A percentile compares a stretch with the other conserved stretches of the same genome.
These are phyloP conservation scores for Penicillium flavigenum DNA, from an alignment of 495 filamentous ascomycete species.

Conservation along the genomic window DNA sequence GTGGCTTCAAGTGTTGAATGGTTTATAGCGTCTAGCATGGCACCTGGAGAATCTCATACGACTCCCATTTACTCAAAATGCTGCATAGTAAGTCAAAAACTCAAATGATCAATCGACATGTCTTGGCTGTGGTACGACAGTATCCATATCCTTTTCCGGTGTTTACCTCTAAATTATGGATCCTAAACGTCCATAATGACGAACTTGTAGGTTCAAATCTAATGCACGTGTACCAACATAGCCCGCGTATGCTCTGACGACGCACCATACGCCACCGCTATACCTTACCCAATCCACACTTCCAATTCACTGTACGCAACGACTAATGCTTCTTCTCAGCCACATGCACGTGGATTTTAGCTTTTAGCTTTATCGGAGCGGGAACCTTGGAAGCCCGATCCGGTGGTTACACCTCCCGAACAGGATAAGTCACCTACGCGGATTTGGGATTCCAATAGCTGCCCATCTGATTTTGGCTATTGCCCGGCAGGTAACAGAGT, in stretches of 20 bases:
- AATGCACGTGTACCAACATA: background rate
- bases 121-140: background rate
- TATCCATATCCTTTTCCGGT: background rate
- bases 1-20: background rate
- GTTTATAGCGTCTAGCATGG: background rate
- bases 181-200: background rate
- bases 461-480: background rate
- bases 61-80: background rate
- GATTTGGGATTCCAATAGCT: background rate
- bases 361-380: background rate
- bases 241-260: slow-evolving; percentile 2
- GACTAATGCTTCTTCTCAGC: background rate
- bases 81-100: background rate
- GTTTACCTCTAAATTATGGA: background rate
- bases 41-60: background rate
- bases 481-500: background rate
- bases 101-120: background rate
- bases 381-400: background rate
- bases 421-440: background rate
- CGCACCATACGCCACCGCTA: background rate
- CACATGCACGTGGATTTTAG: slow-evolving; percentile 3
- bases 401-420: background rate
- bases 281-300: background rate
- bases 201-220: background rate
- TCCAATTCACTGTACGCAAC: background rate